Percentiles rank a stretch among this genome's conserved stretches.
These are phyloP conservation scores for Cercospora beticola DNA, from an alignment of 2,329 filamentous ascomycete genomes.

Conservation along the genomic window DNA sequence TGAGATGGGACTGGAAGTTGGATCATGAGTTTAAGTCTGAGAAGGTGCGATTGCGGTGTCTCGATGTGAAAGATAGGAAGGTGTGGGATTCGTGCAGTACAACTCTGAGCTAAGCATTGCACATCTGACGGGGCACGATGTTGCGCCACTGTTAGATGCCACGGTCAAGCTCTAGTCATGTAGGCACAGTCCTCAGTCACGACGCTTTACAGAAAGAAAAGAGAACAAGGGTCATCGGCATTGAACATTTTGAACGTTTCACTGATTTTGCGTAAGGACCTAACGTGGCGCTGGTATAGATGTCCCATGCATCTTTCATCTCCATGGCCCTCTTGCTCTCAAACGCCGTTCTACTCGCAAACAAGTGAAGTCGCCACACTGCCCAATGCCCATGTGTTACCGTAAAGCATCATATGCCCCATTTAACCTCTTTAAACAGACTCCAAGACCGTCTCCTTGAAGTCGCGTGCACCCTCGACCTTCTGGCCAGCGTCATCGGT, in stretches of 20 bases:
- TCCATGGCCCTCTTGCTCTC: constrained; percentile 26
- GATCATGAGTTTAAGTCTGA: background rate
- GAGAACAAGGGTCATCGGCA: background rate
- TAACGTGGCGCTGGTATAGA: constrained; percentile 26
- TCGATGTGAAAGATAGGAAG: background rate
- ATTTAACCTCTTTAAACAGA: constrained; percentile 67
- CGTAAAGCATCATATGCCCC: constrained; percentile 19
- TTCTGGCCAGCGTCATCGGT: constrained; percentile 97
- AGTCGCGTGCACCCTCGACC: constrained; percentile 79
- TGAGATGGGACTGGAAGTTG: background rate
- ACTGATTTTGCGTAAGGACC: constrained; percentile 30
- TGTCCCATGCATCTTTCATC: constrained; percentile 24
- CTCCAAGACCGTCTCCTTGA: constrained; percentile 97
- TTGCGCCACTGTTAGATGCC: background rate
- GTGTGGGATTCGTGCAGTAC: background rate
- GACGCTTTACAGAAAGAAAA: background rate
- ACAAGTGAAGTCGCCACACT: constrained; percentile 28
- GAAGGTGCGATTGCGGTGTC: background rate
- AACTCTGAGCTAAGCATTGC: background rate
- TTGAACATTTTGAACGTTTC: constrained; percentile 28
- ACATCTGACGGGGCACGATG: background rate
- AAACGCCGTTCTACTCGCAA: constrained; percentile 31
- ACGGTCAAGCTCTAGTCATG: background rate
- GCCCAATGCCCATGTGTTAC: constrained; percentile 25
- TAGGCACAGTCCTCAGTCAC: background rate